Percentiles rank a stretch among this genome's conserved stretches.
phyloP scores from a whole-genome alignment of 306 rosid species.

The Castanopsis chinensis region DNA sequence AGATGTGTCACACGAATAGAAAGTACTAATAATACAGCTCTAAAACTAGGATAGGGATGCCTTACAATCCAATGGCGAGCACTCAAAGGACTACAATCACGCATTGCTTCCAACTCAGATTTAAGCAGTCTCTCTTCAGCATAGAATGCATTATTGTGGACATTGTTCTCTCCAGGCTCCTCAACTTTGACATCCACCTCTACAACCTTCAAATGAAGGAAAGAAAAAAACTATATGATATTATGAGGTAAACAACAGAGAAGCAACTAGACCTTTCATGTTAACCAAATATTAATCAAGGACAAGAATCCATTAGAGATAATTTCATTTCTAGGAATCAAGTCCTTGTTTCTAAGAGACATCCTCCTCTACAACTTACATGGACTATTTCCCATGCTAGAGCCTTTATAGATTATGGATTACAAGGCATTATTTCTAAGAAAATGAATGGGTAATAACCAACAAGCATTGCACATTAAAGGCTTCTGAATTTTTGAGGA shows the following conservation, averaged over 20 bases:
- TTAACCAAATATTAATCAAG: neutral
- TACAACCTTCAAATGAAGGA: constrained; percentile 55
- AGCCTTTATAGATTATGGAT: neutral
- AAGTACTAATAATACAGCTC: neutral
- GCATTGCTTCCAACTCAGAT: constrained; percentile 73
- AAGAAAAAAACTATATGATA: constrained; percentile 1
- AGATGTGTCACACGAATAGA: neutral
- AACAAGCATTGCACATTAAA: neutral
- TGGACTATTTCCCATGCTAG: neutral
- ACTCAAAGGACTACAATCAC: constrained; percentile 73
- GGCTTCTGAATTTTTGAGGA: neutral
- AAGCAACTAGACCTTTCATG: neutral
- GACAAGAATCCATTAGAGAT: neutral
- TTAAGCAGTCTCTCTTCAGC: constrained; percentile 75
- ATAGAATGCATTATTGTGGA: constrained; percentile 74
- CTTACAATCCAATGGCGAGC: constrained; percentile 95
- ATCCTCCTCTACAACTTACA: no score
- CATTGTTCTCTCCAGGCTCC: constrained; percentile 73
- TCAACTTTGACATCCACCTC: constrained; percentile 80
- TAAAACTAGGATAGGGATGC: constrained; percentile 16
- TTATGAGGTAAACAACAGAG: neutral
- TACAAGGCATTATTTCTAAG: neutral
- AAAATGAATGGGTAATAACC: neutral
- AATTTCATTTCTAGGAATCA: neutral
- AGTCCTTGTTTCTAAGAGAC: neutral